Conservation (phyloP, 2,329 filamentous ascomycete genomes). For the Aspergillus fumigatiaffinis region DNA sequence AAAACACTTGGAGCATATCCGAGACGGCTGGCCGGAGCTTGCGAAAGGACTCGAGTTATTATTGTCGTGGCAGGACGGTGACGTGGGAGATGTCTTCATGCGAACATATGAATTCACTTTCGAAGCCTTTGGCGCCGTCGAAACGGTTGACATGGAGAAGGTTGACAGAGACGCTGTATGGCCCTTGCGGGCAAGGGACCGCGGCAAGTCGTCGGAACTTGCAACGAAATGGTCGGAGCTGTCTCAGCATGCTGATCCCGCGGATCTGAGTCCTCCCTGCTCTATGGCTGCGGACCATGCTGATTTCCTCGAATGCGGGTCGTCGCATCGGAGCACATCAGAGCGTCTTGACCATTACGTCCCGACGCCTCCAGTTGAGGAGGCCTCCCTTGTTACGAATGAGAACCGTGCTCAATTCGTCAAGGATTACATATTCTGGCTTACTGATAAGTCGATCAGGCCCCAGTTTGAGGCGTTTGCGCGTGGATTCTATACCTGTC, state of each 20-base stretch:
- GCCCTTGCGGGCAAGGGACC: constrained; percentile 19
- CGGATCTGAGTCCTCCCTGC: constrained; percentile 17
- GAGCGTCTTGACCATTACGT: constrained; percentile 24
- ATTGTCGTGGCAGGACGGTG: constrained; percentile 73
- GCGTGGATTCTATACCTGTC: constrained; percentile 71
- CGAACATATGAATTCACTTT: constrained; percentile 84
- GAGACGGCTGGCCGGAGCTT: constrained; percentile 82
- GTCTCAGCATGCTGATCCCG: constrained; percentile 16
- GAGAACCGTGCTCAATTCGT: constrained; percentile 75
- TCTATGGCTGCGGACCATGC: constrained; percentile 19
- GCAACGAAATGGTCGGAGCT: constrained; percentile 22
- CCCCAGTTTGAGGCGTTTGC: constrained; percentile 78
- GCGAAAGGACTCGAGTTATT: constrained; percentile 69
- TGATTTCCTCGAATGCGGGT: constrained; percentile 1
- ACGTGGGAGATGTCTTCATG: constrained; percentile 76
- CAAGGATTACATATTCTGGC: constrained; percentile 77
- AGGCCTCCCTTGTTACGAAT: constrained; percentile 73
- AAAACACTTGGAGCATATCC: constrained; percentile 69
- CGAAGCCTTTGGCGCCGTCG: constrained; percentile 51
- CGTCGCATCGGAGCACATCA: constrained; percentile 12
- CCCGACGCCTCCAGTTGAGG: constrained; percentile 35
- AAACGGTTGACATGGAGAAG: constrained; percentile 54
- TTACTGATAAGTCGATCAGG: constrained; percentile 71
- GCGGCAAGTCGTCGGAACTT: constrained; percentile 2
- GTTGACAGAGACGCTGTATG: constrained; percentile 34